Base-by-base conservation (phyloP, 805 yeast genomes). In the Wickerhamomyces chaumierensis region DNA sequence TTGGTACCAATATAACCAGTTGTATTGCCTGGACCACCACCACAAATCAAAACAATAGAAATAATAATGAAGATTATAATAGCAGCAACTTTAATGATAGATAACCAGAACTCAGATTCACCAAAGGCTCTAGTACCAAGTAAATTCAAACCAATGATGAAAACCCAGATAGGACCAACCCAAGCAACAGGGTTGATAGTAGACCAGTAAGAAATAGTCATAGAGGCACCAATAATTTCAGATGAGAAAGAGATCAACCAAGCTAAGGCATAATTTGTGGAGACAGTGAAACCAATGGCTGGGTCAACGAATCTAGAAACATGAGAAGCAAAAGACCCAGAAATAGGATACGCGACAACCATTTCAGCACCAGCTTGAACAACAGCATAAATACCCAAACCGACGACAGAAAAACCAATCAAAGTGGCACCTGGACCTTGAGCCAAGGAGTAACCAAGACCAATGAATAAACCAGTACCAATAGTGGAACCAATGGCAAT, bases 391-490 rank as follows among this genome's bases (percentile, higher is more conserved):
- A 78, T 73, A 65, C 78, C 71, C 4, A 73, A 48, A 37, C 81
- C 79, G 27, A 74, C 67, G 18, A 75, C 53, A 18, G 59, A 47
- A 61, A 76, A 71, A 40, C 75, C 80, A 37, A 78, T 68, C 25
- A 78, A 55, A 37, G 76, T 68, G 2, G 78, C 83, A 13, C 81
- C 81, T n/a, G 85, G 86, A 44, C 81, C 81, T 19, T 64, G 60
- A 14, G 56, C 56, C 37, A 80, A 58, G 1, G 81, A 71, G 35
- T 67, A 60, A 39, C 84, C 84, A 7, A 79, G 64, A 34, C 82
- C 83, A 41, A 78, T 71, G 47, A 79, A 77, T 41, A 78, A 58
- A 51, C 85, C 84, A 27, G 85, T 77, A 57, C 87, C 86, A 42
- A 79, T 71, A 38, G 79, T 69, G 52, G 84, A 83, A 44, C 83